Evolutionary conservation across 2,329 filamentous ascomycete species (phyloP), one percentile per base, ranked within the genome.

Genomic region (Xylaria sp.): DNA sequence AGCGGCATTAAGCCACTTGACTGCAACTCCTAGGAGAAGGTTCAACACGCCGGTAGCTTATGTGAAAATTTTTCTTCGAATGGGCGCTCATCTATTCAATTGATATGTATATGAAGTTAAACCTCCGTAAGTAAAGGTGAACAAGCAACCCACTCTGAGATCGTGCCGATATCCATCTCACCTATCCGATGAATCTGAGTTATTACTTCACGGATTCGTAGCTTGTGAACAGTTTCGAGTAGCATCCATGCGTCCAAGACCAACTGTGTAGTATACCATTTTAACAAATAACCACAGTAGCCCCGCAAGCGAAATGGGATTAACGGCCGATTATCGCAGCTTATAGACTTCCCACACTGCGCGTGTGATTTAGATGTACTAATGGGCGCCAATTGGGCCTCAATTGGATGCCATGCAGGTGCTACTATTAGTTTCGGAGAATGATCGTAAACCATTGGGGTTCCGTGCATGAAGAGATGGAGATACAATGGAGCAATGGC

Each of bases 401-500:
- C 20, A 27, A 33, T 29, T n/a, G 50, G 25, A 49, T 61, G 42
- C 27, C 38, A 27, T 47, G 22, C 36, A 25, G 39, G 25, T 38
- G 39, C 27, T 33, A 51, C n/a, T 25, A 33, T 33, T 51, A 31
- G 25, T 45, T 45, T 29, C 17, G 31, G 20, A 33, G 7, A 33
- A 49, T 39, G 44, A 36, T 17, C 5, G 51, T 49, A 20, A 20
- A 50, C 57, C 13, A 59, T 61, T 59, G 58, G 61, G 27, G 31
- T 62, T 50, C 20, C 38, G 33, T 25, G 47, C 31, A 62, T 63
- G 13, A 33, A 22, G 33, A 45, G 27, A 60, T 53, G 49, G 51
- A 51, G 36, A n/a, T 45, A 47, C 38, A 20, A 53, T 47, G 59
- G 66, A 29, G 55, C 27, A 47, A 38, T 51, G 59, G 25, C n/a